Percentiles rank a stretch among this genome's conserved stretches.
Evolutionary conservation across 2,329 filamentous ascomycete species (phyloP).

Genomic region (Coleophoma crateriformis): DNA sequence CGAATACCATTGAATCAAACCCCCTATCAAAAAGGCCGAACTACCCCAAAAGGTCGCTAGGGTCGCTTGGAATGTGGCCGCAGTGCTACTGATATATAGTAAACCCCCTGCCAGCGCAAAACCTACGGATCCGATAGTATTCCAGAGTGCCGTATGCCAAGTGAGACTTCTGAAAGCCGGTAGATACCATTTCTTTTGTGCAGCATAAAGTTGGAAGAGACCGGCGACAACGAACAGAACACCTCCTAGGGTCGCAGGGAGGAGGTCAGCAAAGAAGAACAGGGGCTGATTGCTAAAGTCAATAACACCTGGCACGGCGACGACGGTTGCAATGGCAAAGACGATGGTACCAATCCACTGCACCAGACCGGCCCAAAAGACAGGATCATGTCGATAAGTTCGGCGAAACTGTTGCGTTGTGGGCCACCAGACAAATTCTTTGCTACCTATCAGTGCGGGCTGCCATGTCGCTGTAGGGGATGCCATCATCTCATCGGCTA

Average conservation of each 20-base stretch:
- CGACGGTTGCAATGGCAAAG: conserved; percentile 15
- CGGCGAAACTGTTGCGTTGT: conserved; percentile 6
- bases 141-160: conserved; percentile 13
- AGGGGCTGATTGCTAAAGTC: conserved; percentile 6
- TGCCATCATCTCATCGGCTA: background rate
- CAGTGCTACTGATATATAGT: conserved; percentile 6
- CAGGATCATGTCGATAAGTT: conserved; percentile 6
- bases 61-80: conserved; percentile 5
- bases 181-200: conserved; percentile 11
- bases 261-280: conserved; percentile 8
- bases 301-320: conserved; percentile 12
- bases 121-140: conserved; percentile 11
- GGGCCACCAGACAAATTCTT: conserved; percentile 11
- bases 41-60: conserved; percentile 15
- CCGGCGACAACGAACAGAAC: conserved; percentile 11
- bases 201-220: conserved; percentile 6
- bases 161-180: conserved; percentile 4
- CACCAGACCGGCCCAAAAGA: conserved; percentile 8
- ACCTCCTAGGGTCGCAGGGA: conserved; percentile 15
- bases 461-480: background rate
- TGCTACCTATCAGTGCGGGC: conserved; percentile 8
- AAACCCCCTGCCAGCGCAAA: conserved; percentile 14
- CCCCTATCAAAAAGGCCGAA: conserved; percentile 15
- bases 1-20: conserved; percentile 15
- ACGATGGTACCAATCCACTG: conserved; percentile 14